Percentiles rank a stretch among this genome's conserved stretches.
These are phyloP conservation scores for Mentha longifolia DNA, from an alignment of 257 asterid genomes.

Conservation along the genomic window DNA sequence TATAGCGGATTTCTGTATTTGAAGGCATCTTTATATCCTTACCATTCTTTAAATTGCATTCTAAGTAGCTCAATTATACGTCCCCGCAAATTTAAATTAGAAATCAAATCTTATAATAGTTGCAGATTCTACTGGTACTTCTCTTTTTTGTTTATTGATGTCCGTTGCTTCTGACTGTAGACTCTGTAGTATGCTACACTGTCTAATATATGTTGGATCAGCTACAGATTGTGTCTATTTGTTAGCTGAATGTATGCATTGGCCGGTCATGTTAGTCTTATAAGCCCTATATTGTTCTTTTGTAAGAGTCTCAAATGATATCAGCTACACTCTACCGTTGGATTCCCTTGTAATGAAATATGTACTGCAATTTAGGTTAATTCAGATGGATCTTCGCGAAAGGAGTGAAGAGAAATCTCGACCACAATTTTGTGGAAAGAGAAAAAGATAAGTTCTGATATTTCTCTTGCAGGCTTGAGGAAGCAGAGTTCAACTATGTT, in stretches of 20 bases:
- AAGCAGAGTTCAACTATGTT: neutral
- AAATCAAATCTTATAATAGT: neutral
- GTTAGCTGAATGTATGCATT: neutral
- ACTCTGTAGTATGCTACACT: too few species aligned
- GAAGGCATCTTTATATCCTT: neutral
- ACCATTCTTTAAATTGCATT: neutral
- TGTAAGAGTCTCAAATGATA: too few species aligned
- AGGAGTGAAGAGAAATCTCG: neutral
- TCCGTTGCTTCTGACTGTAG: too few species aligned
- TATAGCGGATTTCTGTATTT: neutral
- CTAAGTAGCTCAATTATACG: neutral
- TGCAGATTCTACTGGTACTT: neutral
- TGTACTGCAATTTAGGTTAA: neutral
- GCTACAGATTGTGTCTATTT: too few species aligned
- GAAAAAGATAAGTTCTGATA: too few species aligned
- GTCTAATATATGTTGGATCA: too few species aligned
- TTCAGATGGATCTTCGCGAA: conserved; percentile 2
- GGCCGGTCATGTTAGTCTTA: neutral
- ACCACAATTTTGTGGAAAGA: neutral
- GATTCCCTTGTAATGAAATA: conserved; percentile 1
- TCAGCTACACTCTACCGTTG: neutral
- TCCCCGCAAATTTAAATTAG: neutral
- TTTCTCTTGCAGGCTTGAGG: neutral
- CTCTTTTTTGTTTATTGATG: neutral
- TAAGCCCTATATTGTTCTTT: neutral